phyloP scores from a whole-genome alignment of 257 asterid species.

The Solanum piurae region DNA sequence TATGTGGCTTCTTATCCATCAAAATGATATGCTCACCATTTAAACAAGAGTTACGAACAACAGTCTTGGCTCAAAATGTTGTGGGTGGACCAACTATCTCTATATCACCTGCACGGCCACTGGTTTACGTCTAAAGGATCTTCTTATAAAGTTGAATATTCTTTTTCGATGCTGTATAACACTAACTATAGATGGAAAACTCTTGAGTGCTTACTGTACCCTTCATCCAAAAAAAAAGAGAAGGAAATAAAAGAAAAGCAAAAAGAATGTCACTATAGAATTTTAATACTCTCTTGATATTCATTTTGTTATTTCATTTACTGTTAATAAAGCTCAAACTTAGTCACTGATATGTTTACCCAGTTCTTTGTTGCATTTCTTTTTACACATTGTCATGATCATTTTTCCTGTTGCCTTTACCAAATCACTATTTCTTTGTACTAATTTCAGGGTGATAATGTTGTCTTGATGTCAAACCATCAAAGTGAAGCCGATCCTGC shows the following conservation, averaged over 20 bases:
- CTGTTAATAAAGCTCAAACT: background rate
- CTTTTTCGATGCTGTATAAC: background rate
- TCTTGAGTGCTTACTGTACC: background rate
- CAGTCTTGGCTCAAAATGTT: background rate
- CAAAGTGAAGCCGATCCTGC: constrained; percentile 99
- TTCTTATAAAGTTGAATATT: background rate
- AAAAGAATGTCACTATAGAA: background rate
- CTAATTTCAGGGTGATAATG: constrained; percentile 73
- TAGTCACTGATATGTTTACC: background rate
- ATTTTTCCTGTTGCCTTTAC: background rate
- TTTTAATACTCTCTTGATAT: background rate
- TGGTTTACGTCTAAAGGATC: background rate
- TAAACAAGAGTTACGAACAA: background rate
- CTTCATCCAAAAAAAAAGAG: background rate
- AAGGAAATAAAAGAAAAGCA: no score
- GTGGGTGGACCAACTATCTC: background rate
- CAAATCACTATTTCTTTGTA: background rate
- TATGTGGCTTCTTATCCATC: background rate
- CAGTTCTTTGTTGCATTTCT: background rate
- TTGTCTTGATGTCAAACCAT: constrained; percentile 87
- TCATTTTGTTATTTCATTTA: background rate
- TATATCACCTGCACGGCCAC: background rate
- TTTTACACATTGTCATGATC: constrained; percentile 4
- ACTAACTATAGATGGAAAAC: background rate
- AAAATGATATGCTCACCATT: background rate